Base-by-base conservation (phyloP, 768 basidiomycete genomes). In the Tubosaeta sp. region DNA sequence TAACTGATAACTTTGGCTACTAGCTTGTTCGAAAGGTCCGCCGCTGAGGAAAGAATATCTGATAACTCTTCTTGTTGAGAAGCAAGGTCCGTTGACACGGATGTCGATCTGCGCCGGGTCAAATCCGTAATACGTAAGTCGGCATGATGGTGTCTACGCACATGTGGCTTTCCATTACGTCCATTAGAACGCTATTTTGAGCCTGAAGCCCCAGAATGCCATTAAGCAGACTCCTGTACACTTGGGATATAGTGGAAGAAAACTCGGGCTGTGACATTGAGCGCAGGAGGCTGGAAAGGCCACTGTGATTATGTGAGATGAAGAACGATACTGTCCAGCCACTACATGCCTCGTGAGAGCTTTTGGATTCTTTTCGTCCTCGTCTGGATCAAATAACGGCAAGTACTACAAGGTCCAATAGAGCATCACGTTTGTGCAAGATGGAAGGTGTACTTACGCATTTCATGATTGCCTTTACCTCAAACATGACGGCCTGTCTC, bases 21-120 rank as follows among this genome's bases (percentile, higher is more conserved):
- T 24, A 90, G 81, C 9, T 84, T 80, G 66, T 96, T 93, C 9
- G 90, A 84, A 4, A 95, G 79, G 62, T 97, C 95, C 19, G 90
- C 82, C 1, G 86, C 80, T 0, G 90, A 84, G 2, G 84, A 80
- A 32, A 96, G 72, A 39, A 89, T 82, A 57, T 94, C 93, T 8
- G 75, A 64, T 10, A 94, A 69, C 46, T 94, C 90, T 52, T 84
- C 82, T 49, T 79, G 77, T 29, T 83, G 56, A 19, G 74, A 71
- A 29, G 75, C 59, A 48, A 77, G 64, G 35, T 80, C 75, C 24
- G 67, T 65, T 3, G 73, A 66, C n/a, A 65, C 56, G 43, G 64
- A 63, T 40, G 72, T 68, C 24, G 71, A 65, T 48, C 79, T 82
- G 30, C 2, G 43, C 16, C 12, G 34, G 19, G 32, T 53, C 35